Conservation (phyloP, 1,284 basidiomycete genomes). For the Golubevia pallescens region DNA sequence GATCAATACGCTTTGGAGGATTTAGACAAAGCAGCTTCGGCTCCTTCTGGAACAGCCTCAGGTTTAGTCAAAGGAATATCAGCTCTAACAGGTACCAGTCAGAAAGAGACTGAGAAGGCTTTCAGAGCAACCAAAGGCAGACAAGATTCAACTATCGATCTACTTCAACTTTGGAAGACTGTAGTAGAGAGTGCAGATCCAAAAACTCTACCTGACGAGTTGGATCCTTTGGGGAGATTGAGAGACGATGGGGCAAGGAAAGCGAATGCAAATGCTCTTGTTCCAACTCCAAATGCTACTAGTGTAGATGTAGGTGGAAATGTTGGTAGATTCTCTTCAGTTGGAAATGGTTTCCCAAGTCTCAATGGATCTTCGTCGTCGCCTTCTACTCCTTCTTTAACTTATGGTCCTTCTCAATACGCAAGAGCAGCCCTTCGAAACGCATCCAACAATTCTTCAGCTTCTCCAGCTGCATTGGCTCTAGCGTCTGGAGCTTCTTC, state of each 20-base stretch:
- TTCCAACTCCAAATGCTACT: neutral
- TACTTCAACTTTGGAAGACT: constrained; percentile 38
- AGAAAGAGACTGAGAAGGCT: constrained; percentile 17
- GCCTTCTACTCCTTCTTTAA: neutral
- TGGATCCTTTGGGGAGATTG: constrained; percentile 40
- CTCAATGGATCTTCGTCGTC: neutral
- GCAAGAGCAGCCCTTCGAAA: neutral
- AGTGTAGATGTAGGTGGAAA: neutral
- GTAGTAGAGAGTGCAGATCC: constrained; percentile 25
- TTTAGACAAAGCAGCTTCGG: constrained; percentile 23
- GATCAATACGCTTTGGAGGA: constrained; percentile 18
- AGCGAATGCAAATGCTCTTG: neutral
- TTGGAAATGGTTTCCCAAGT: neutral
- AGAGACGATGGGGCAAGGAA: neutral
- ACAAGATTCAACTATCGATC: constrained; percentile 49
- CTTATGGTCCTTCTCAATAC: neutral
- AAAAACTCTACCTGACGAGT: constrained; percentile 22
- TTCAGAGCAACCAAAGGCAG: constrained; percentile 45
- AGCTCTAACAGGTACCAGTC: constrained; percentile 17
- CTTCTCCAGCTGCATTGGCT: neutral
- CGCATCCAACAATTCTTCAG: neutral
- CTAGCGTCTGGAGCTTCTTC: neutral
- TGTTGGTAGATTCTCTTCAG: neutral
- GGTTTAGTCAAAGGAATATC: constrained; percentile 26
- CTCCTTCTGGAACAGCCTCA: constrained; percentile 25